phyloP scores from a whole-genome alignment of 768 basidiomycete genomes.

The Mycena chlorophos region DNA sequence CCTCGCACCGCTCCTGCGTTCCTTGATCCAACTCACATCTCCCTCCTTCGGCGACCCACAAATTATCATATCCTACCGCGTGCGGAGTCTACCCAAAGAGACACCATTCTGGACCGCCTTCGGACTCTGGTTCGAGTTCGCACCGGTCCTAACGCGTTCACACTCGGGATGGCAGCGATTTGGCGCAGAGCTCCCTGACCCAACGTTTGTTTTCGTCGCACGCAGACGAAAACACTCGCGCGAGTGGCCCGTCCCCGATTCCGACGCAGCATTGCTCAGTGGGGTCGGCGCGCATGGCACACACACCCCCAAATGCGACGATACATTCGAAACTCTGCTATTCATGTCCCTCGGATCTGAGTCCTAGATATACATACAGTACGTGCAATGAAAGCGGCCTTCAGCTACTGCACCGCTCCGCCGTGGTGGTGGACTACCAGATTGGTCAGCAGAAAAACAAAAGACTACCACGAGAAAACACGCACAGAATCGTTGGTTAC shows the following conservation, averaged over 20 bases:
- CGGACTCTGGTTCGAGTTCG: conserved; percentile 73
- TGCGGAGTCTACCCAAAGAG: conserved; percentile 73
- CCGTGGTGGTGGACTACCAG: too few species aligned
- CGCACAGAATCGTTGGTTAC: conserved; percentile 50
- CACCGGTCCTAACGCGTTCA: conserved; percentile 48
- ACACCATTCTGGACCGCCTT: conserved; percentile 77
- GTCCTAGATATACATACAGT: not conserved
- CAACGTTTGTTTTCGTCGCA: conserved; percentile 63
- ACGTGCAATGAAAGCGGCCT: too few species aligned
- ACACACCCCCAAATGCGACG: conserved; percentile 51
- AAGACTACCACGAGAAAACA: too few species aligned
- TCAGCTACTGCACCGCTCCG: too few species aligned
- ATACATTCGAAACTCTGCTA: conserved; percentile 70
- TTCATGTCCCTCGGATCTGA: conserved; percentile 41
- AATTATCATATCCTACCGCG: conserved; percentile 73
- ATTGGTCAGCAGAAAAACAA: too few species aligned
- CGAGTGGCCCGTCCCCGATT: conserved; percentile 52
- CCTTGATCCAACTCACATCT: conserved; percentile 71
- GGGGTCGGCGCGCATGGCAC: conserved; percentile 57
- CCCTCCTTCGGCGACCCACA: conserved; percentile 40
- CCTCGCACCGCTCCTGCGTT: conserved; percentile 71
- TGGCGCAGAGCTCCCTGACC: conserved; percentile 42
- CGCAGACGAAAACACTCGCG: conserved; percentile 57
- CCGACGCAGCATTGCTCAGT: conserved; percentile 55
- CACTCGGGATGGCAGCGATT: conserved; percentile 41